These are phyloP conservation scores for Ceratonia siliqua DNA, from an alignment of 306 rosid species.

Conservation along the genomic window DNA sequence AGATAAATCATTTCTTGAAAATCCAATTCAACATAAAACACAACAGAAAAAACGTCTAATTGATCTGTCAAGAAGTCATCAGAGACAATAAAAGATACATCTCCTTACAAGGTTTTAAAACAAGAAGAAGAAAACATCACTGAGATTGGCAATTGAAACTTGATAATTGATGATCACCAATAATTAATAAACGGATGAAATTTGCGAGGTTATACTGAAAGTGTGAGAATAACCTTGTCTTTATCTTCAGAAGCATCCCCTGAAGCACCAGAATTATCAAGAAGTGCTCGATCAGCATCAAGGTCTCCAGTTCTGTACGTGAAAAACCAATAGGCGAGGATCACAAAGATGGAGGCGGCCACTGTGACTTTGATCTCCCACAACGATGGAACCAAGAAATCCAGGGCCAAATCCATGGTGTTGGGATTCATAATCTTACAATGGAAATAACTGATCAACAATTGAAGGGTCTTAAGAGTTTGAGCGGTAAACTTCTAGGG, in stretches of 20 bases:
- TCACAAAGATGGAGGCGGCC: conserved; percentile 69
- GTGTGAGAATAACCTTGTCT: conserved; percentile 54
- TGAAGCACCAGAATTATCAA: conserved; percentile 44
- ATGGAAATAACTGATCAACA: conserved; percentile 17
- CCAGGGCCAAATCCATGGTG: conserved; percentile 56
- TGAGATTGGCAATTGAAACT: not conserved
- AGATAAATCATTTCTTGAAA: conserved; percentile 1
- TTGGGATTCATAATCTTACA: conserved; percentile 10
- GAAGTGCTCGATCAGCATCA: conserved; percentile 49
- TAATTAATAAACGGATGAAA: not conserved
- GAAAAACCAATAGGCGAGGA: conserved; percentile 69
- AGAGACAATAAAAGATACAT: not conserved
- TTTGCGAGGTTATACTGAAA: not conserved
- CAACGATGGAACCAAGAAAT: conserved; percentile 66
- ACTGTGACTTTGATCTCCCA: conserved; percentile 87
- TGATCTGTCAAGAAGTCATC: not conserved
- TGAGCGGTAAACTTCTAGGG: conserved; percentile 30
- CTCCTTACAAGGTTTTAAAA: conserved; percentile 8
- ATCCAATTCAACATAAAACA: not conserved
- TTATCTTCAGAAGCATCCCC: conserved; percentile 47
- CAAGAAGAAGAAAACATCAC: not conserved
- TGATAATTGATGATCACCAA: not conserved
- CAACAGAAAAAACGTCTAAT: not conserved
- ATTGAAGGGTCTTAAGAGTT: not conserved
- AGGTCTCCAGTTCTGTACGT: conserved; percentile 41